A percentile compares a stretch with the other conserved stretches of the same genome.
phyloP scores from a whole-genome alignment of 768 basidiomycete species.

The Baorangia bicolor region DNA sequence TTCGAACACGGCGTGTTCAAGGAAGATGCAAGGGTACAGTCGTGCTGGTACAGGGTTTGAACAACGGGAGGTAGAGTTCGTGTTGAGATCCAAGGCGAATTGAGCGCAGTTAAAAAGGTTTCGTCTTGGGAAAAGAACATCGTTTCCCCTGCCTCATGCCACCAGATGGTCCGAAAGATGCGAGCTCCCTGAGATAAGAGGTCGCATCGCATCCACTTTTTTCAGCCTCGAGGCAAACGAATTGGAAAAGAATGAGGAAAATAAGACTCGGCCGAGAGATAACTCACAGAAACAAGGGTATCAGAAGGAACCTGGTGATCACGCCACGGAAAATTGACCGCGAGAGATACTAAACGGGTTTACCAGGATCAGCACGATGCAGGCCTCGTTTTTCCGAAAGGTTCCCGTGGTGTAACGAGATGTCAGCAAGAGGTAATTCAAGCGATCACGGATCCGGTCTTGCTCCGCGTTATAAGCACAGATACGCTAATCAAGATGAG shows the following conservation, averaged over 20 bases:
- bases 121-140: conserved; percentile 27
- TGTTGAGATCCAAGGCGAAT: neutral
- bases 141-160: conserved; percentile 22
- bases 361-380: conserved; percentile 28
- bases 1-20: neutral
- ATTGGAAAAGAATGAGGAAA: neutral
- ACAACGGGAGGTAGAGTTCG: neutral
- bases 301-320: conserved; percentile 1
- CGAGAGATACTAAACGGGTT: conserved; percentile 1
- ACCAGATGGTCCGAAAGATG: conserved; percentile 11
- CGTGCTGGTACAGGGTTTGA: neutral
- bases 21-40: neutral
- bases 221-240: conserved; percentile 49
- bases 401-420: neutral
- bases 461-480: conserved; percentile 18
- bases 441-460: conserved; percentile 2
- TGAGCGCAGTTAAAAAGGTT: conserved; percentile 17
- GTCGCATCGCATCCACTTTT: conserved; percentile 18
- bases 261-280: conserved; percentile 1
- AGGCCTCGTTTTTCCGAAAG: conserved; percentile 23
- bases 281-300: conserved; percentile 6
- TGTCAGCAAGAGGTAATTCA: conserved; percentile 8
- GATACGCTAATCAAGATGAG: neutral
- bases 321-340: conserved; percentile 7
- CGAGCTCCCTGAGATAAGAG: conserved; percentile 16